These are phyloP conservation scores for Beverwykella pulmonaria DNA, from an alignment of 495 filamentous ascomycete genomes.

Conservation along the genomic window DNA sequence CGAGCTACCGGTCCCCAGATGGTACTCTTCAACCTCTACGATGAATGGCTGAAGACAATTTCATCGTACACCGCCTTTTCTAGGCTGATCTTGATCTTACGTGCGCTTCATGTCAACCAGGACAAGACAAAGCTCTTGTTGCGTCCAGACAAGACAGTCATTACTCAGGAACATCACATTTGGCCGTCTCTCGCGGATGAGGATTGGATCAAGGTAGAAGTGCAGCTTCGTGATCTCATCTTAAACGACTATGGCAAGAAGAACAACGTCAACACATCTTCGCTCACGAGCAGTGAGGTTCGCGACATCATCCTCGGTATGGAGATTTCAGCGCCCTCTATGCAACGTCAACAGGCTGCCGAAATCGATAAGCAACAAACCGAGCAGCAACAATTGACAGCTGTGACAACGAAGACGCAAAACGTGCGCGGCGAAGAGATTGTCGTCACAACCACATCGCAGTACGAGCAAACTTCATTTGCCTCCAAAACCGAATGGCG, in stretches of 20 bases:
- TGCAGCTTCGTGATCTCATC: conserved; percentile 91
- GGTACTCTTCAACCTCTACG: conserved; percentile 99
- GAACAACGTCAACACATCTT: conserved; percentile 98
- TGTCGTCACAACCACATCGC: conserved; percentile 94
- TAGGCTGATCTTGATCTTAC: conserved; percentile 88
- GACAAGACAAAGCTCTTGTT: conserved; percentile 98
- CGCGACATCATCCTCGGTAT: conserved; percentile 99
- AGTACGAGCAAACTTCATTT: conserved; percentile 96
- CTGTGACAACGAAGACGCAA: conserved; percentile 97
- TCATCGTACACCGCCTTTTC: conserved; percentile 99
- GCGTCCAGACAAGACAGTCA: conserved; percentile 96
- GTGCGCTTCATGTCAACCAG: conserved; percentile 94
- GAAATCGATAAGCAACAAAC: conserved; percentile 99
- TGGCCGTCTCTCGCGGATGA: conserved; percentile 95
- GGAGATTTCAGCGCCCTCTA: conserved; percentile 97
- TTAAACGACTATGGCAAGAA: conserved; percentile 99
- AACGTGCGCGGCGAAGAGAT: conserved; percentile 98
- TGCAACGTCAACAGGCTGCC: conserved; percentile 98
- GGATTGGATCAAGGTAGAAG: conserved; percentile 99
- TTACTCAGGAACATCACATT: conserved; percentile 98
- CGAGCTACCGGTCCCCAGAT: conserved; percentile 98
- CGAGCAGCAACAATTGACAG: conserved; percentile 93
- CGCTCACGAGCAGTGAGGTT: conserved; percentile 93
- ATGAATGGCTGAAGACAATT: conserved; percentile 98
- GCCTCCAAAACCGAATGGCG: conserved; percentile 99